These are phyloP conservation scores for Avena insularis DNA, from an alignment of 176 grass and related monocot species.

Conservation along the genomic window DNA sequence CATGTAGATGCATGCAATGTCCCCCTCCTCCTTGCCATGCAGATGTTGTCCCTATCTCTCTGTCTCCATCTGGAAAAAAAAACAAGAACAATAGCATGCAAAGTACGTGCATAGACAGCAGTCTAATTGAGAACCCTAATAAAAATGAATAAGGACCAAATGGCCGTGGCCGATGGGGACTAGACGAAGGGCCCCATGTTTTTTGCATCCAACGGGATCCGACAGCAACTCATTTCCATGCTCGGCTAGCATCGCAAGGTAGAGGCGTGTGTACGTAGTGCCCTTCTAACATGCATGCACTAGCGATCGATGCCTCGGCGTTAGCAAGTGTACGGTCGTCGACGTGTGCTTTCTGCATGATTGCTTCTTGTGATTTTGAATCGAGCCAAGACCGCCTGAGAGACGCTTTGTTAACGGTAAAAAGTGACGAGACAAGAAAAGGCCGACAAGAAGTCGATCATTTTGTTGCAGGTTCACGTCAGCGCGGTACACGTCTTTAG, in stretches of 20 bases:
- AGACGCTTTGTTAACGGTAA: background rate
- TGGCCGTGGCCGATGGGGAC: slow-evolving; percentile 5
- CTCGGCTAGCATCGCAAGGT: background rate
- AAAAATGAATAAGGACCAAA: background rate
- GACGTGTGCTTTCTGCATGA: background rate
- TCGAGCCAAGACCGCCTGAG: background rate
- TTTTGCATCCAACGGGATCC: slow-evolving; percentile 15
- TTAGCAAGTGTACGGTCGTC: slow-evolving; percentile 20
- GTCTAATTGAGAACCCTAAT: background rate
- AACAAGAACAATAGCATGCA: slow-evolving; percentile 5
- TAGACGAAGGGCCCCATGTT: background rate
- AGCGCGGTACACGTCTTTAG: slow-evolving; percentile 29
- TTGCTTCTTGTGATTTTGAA: slow-evolving; percentile 21
- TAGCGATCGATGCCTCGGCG: background rate
- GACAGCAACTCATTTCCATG: slow-evolving; percentile 27
- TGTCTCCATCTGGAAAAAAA: no score
- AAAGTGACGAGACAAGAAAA: slow-evolving; percentile 32
- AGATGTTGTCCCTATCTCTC: background rate
- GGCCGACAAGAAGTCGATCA: slow-evolving; percentile 41
- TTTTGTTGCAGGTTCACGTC: slow-evolving; percentile 41
- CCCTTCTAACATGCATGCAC: background rate
- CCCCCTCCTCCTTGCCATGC: background rate
- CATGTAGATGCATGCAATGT: background rate
- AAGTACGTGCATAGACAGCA: background rate
- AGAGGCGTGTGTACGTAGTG: background rate